Base-by-base conservation (phyloP, 768 basidiomycete genomes). In the Sarcomyxa edulis region DNA sequence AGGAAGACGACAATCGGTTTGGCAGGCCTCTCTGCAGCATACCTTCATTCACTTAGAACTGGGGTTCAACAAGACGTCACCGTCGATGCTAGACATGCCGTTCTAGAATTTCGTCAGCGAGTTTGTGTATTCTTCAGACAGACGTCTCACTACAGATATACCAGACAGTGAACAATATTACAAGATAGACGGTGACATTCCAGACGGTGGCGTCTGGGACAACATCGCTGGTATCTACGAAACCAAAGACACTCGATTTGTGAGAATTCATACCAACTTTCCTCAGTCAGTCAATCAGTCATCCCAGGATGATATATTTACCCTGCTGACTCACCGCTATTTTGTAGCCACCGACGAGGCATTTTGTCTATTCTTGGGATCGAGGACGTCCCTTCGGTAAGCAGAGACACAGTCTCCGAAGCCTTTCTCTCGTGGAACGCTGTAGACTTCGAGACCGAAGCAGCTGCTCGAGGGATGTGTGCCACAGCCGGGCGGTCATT, bases 241-340 rank as follows among this genome's bases (percentile, higher is more conserved):
- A 25, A 78, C 78, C n/a, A 71, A 66, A 41, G 70, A 75, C 42
- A 47, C 51, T 19, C 56, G 65, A 30, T 72, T 58, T 45, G 70
- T 81, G 11, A 64, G 78, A 20, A 67, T 78, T 8, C 79, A 81
- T 44, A 78, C 78, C 14, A 81, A 81, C 39, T 81, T 81, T 50
- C 73, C 78, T 25, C 80, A 81, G 78, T 77, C 63, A 53, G 52
- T 12, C 6, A 15, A 35, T 7, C 20, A 20, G 35, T 18, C 11
- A 14, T 21, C n/a, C n/a, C n/a, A n/a, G n/a, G n/a, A n/a, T n/a
- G n/a, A n/a, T n/a, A n/a, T n/a, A n/a, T n/a, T n/a, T n/a, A n/a
- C n/a, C n/a, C n/a, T n/a, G n/a, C 29, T 28, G 12, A 26, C 39
- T 21, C 20, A 28, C 18, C 7, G 8, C 23, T 16, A 35, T 18